Conservation (phyloP, 1,139 yeast species). For the Insectozyma bohioensis region DNA sequence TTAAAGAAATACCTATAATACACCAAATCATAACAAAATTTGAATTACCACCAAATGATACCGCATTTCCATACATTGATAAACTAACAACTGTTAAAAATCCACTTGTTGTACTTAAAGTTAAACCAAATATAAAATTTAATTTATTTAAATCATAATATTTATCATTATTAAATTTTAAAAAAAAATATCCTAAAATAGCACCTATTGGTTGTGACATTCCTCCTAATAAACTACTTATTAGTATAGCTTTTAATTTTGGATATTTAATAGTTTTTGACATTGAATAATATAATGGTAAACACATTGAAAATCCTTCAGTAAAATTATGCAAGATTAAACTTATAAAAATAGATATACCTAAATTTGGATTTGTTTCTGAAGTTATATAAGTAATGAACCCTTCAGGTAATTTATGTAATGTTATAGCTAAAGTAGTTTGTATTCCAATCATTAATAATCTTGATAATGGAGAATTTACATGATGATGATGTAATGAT, state of each 20-base stretch:
- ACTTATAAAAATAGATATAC: slow-evolving; percentile 78
- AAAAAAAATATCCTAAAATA: slow-evolving; percentile 59
- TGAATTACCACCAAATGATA: slow-evolving; percentile 65
- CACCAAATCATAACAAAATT: slow-evolving; percentile 55
- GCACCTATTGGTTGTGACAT: slow-evolving; percentile 92
- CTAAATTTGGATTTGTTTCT: slow-evolving; percentile 69
- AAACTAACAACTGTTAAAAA: slow-evolving; percentile 77
- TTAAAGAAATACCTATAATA: slow-evolving; percentile 44
- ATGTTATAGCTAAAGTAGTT: slow-evolving; percentile 81
- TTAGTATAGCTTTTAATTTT: slow-evolving; percentile 62
- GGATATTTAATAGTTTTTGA: slow-evolving; percentile 24
- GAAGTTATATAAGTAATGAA: slow-evolving; percentile 82
- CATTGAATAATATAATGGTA: slow-evolving; percentile 79
- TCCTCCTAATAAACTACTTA: slow-evolving; percentile 74
- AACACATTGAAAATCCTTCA: slow-evolving; percentile 95
- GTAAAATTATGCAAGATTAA: slow-evolving; percentile 85
- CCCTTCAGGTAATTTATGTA: slow-evolving; percentile 95
- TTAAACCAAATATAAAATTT: slow-evolving; percentile 54
- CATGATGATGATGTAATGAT: slow-evolving; percentile 70
- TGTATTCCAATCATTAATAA: slow-evolving; percentile 84
- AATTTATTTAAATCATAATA: slow-evolving; percentile 33
- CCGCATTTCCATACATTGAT: slow-evolving; percentile 82
- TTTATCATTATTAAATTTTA: slow-evolving; percentile 39
- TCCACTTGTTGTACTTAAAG: slow-evolving; percentile 79
- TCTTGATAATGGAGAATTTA: slow-evolving; percentile 74